A percentile compares a stretch with the other conserved stretches of the same genome.
Conservation (phyloP, 768 basidiomycete species). For the Leucocoprinus leucothites region DNA sequence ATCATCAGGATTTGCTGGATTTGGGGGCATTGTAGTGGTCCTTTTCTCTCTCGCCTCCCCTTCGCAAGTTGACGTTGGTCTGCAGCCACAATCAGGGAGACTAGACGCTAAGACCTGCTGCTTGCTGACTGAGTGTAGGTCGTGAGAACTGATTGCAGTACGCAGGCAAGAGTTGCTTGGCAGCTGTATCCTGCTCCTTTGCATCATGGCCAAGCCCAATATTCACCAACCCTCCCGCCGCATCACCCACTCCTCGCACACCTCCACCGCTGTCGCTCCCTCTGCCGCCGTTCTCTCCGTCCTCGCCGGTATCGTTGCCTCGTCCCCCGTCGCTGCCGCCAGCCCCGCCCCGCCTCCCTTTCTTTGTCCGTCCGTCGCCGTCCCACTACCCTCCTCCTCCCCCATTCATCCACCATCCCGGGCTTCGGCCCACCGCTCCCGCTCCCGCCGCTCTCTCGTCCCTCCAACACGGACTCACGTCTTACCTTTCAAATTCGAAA, state of each 20-base stretch:
- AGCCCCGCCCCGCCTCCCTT: slow-evolving; percentile 57
- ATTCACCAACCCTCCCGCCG: slow-evolving; percentile 21
- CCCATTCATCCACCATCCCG: slow-evolving; percentile 13
- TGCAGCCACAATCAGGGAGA: too few species aligned
- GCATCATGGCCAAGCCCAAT: slow-evolving; percentile 50
- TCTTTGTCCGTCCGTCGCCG: slow-evolving; percentile 50
- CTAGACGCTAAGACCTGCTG: too few species aligned
- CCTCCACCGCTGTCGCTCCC: slow-evolving; percentile 33
- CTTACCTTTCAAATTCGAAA: slow-evolving; percentile 54
- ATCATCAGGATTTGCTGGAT: slow-evolving; percentile 7
- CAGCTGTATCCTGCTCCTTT: slow-evolving; percentile 26
- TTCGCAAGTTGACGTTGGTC: too few species aligned
- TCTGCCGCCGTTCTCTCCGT: slow-evolving; percentile 52
- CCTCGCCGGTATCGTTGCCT: slow-evolving; percentile 50
- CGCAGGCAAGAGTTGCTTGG: slow-evolving; percentile 36
- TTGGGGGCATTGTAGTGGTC: slow-evolving; percentile 4
- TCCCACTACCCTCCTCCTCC: background rate
- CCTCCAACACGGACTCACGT: slow-evolving; percentile 15
- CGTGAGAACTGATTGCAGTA: background rate
- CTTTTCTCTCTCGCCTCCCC: slow-evolving; percentile 15
- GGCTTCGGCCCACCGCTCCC: slow-evolving; percentile 1
- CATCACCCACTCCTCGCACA: background rate
- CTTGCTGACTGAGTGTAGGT: background rate
- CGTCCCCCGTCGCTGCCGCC: slow-evolving; percentile 42
- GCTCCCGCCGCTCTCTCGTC: background rate